Evolutionary conservation across 73 alveolate genomes (phyloP).

Genomic region (Paramecium sonneborni): DNA sequence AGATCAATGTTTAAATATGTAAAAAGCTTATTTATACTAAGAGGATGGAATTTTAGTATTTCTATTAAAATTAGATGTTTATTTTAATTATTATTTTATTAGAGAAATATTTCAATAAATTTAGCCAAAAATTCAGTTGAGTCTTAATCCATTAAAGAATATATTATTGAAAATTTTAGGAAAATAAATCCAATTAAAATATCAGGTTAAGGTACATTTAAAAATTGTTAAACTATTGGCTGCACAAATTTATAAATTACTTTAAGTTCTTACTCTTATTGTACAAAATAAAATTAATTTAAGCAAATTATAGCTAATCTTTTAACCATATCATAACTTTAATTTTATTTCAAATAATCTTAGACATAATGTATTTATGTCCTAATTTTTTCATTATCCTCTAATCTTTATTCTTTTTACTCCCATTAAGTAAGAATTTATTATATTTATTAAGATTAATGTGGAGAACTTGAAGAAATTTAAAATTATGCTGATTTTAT

Average conservation of each 20-base stretch:
- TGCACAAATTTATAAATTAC: not conserved
- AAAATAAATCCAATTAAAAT: not conserved
- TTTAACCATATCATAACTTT: not conserved
- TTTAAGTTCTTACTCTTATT: not conserved
- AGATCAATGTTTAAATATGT: not conserved
- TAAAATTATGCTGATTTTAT: not conserved
- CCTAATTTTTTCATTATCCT: conserved; percentile 4
- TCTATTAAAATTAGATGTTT: not conserved
- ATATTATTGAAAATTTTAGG: not conserved
- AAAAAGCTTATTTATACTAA: not conserved
- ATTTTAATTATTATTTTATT: not conserved
- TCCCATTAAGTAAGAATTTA: conserved; percentile 4
- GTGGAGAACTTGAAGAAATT: not conserved
- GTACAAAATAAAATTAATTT: not conserved
- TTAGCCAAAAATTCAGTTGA: not conserved
- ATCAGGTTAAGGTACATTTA: not conserved
- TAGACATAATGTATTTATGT: not conserved
- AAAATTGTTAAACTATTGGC: not conserved
- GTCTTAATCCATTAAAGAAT: not conserved
- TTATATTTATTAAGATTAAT: not conserved
- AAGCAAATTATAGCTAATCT: not conserved
- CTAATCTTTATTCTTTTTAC: conserved; percentile 6
- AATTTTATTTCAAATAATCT: not conserved
- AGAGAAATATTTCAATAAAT: not conserved
- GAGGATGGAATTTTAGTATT: not conserved